Evolutionary conservation across 345 rosid species (phyloP), one percentile per base, ranked within the genome.

Genomic region (Brassica carinata): DNA sequence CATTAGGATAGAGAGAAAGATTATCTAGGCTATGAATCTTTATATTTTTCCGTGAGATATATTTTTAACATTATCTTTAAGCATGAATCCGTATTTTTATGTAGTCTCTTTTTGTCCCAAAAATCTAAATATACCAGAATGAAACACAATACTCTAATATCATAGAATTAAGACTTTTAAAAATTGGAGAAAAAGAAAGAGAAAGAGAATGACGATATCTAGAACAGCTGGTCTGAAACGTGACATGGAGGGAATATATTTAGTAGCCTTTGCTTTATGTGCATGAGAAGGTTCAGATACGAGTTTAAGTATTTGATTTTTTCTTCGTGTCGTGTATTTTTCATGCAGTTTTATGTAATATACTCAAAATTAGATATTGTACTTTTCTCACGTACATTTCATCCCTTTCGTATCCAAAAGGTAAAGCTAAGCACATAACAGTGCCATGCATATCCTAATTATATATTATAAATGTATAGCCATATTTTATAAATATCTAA

Each of bases 361-460:
- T 67, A 79, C 40, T 43, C 70, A 74, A 33, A 33, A 80, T 63
- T 51, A 51, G 63, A 71, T 40, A 75, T 55, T 70, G 63, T 75
- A 75, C 75, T 59, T 74, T 68, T 4, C 55, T 74, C 67, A 36
- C 34, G 59, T 74, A 79, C 34, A 62, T 62, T 64, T 75, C 68
- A 81, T 71, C 73, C 75, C 73, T 75, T 75, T 80, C 83, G 72
- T 80, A 80, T 70, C 63, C 62, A 69, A 80, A 80, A 75, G 59
- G 72, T 40, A 81, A 81, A 75, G 83, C 59, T 71, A 75, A 75
- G 76, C n/a, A 74, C 83, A 74, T 67, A 67, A 73, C 64, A 9
- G 68, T 43, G 17, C 70, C 68, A 67, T 79, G 64, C 69, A 62
- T 53, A 45, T 17, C 23, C 74, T 40, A 73, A 66, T 29, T 57